Evolutionary conservation across 768 basidiomycete genomes (phyloP), one percentile per base, ranked within the genome.

Genomic region (Lactarius indigo): DNA sequence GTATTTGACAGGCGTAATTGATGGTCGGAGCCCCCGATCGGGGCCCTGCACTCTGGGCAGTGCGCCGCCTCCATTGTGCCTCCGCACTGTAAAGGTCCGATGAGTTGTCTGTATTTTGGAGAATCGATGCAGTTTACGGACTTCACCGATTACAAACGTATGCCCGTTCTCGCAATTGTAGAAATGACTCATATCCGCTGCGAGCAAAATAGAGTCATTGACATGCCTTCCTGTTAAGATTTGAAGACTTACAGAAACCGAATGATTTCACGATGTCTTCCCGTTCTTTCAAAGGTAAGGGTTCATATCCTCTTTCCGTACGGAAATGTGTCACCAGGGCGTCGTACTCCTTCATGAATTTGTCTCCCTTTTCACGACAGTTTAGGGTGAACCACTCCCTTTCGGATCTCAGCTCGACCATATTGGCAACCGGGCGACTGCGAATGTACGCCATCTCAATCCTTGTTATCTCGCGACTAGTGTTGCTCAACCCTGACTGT

Each of bases 1-100:
- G 75, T 76, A 71, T 89, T 88, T 5, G 81, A 76, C 0, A 69
- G 0, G 30, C 79, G 68, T 20, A 88, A 67, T 1, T 5, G 65
- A 65, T 89, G 85, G 37, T 62, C 17, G 0, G 63, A 52, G 7
- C 87, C 86, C 59, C 87, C 87, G 63, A 88, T 84, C 0, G 70
- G 66, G 5, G 79, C 83, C 18, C 79, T 78, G 66, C 87, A 89
- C 70, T 89, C 87, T 0, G 87, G 85, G 65, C 88, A 89, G 10
- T 30, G 70, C 5, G 82, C 73, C 1, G 54, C 67, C 70, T 83
- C 26, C 78, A 79, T 83, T 0, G 86, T 86, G 1, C 84, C 85
- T 18, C 86, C 87, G 61, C 86, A 88, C 85, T 88, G 64, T 13
- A 26, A 52, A 30, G 18, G 41, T 28, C 17, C 37, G n/a, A 42